Evolutionary conservation across 768 basidiomycete species (phyloP), one percentile per base, ranked within the genome.

Genomic region (Porphyrellus cyaneotinctus): DNA sequence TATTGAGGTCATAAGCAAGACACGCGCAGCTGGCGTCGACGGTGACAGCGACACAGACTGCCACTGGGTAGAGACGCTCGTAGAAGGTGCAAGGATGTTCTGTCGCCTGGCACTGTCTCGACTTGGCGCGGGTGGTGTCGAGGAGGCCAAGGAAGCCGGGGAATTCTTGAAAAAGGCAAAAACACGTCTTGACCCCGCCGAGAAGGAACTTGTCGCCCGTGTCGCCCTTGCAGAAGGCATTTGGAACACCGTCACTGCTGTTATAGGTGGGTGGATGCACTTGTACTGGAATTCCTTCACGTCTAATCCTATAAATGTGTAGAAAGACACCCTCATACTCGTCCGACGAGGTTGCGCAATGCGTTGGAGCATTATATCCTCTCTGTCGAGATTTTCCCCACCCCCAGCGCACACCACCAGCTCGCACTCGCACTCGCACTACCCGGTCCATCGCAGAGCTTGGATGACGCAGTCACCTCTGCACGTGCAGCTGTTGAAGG

Each of bases 1-100:
- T 63, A 77, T 87, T 10, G 87, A 91, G 61, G 80, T 95, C 15
- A 88, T 94, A 10, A 77, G 84, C 36, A 97, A 97, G 66, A 85
- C 90, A 11, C 81, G 84, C 51, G 79, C 93, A 63, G 66, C 61
- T 7, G 66, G 64, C 58, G 73, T 77, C 22, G 69, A 71, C 2
- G 61, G 61, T 26, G 78, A 86, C 36, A 72, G 74, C 37, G 92
- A 95, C 57, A 76, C 76, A 0, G 85, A 94, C 64, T 65, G 68
- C 13, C 69, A 79, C 33, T 95, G 91, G 82, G 83, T 95, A 6
- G 78, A 85, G 58, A 87, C 87, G 6, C 75, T 94, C 6, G 76
- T 89, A 2, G 81, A 85, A 43, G 95, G 94, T 3, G 77, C 84
- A 2, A 75, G 88, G 48, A 84, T 95, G 82, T 69, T 97, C 22